Percentiles rank a stretch among this genome's conserved stretches.
These are phyloP conservation scores for Syzygium jambos DNA, from an alignment of 345 rosid genomes.

Conservation along the genomic window DNA sequence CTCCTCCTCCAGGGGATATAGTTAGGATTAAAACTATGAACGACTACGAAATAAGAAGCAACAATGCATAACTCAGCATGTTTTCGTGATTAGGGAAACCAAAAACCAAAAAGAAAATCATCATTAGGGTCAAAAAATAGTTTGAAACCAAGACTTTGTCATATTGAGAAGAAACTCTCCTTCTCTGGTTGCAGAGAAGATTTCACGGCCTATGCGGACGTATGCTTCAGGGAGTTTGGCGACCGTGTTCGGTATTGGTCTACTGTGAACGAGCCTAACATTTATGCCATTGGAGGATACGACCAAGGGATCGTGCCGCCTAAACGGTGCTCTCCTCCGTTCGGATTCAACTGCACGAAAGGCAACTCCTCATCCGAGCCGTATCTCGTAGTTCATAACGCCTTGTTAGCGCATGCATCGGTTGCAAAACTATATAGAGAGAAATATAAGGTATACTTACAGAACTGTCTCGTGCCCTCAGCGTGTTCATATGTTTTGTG, in stretches of 20 bases:
- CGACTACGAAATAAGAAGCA: neutral
- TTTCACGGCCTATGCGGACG: slow-evolving; percentile 65
- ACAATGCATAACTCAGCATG: neutral
- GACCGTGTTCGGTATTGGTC: slow-evolving; percentile 56
- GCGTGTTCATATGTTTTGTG: neutral
- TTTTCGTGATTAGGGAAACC: neutral
- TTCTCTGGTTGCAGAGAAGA: slow-evolving; percentile 46
- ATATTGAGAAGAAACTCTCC: neutral
- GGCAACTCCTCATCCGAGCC: slow-evolving; percentile 72
- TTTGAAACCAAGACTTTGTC: neutral
- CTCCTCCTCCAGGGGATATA: neutral
- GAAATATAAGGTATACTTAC: slow-evolving; percentile 44
- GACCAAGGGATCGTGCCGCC: slow-evolving; percentile 25
- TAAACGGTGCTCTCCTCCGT: slow-evolving; percentile 28
- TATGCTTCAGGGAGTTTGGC: slow-evolving; percentile 74
- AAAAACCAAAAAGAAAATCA: neutral
- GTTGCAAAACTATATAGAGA: slow-evolving; percentile 41
- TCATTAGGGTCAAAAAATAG: neutral
- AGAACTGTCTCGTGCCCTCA: neutral
- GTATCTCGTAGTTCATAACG: slow-evolving; percentile 49
- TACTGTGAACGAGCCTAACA: slow-evolving; percentile 64
- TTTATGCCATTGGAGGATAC: slow-evolving; percentile 21
- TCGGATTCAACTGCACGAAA: slow-evolving; percentile 15
- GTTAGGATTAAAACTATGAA: neutral
- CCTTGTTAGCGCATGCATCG: slow-evolving; percentile 65